A percentile compares a stretch with the other conserved stretches of the same genome.
These are phyloP conservation scores for Pichia sp. DNA, from an alignment of 1,139 yeast species.

Conservation along the genomic window DNA sequence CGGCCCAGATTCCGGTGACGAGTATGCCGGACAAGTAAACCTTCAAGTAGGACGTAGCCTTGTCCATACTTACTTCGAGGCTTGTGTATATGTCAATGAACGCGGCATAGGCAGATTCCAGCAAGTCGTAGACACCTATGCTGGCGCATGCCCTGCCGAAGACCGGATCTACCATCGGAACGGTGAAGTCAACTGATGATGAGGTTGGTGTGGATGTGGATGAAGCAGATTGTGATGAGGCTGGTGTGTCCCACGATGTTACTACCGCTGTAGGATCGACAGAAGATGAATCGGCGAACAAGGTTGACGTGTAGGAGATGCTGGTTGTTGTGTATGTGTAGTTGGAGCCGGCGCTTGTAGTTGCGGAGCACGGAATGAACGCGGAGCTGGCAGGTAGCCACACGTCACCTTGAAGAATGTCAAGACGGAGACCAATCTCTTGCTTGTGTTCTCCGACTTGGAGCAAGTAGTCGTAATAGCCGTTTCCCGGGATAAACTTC, in stretches of 20 bases:
- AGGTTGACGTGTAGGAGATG: constrained; percentile 11
- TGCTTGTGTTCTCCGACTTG: constrained; percentile 38
- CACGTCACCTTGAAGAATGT: constrained; percentile 39
- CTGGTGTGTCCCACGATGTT: no score
- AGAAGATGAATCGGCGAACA: background rate
- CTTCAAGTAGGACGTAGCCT: constrained; percentile 15
- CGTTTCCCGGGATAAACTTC: constrained; percentile 8
- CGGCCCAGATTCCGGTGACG: constrained; percentile 24
- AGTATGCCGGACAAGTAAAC: constrained; percentile 20
- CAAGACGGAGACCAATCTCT: constrained; percentile 35
- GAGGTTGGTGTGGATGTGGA: constrained; percentile 13
- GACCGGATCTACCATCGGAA: constrained; percentile 2
- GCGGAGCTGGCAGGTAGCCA: constrained; percentile 36
- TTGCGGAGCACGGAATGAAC: constrained; percentile 25
- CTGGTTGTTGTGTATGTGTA: background rate
- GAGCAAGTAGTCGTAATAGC: constrained; percentile 33
- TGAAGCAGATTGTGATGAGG: no score
- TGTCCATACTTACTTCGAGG: background rate
- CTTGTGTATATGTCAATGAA: constrained; percentile 9
- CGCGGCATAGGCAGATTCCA: constrained; percentile 15
- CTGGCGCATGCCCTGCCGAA: constrained; percentile 12
- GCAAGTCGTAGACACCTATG: constrained; percentile 17
- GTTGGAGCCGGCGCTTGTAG: background rate
- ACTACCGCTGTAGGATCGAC: no score
- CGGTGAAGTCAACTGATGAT: constrained; percentile 9